A percentile compares a stretch with the other conserved stretches of the same genome.
Conservation (phyloP, 75 land plant species). For the Pinus albicaulis region DNA sequence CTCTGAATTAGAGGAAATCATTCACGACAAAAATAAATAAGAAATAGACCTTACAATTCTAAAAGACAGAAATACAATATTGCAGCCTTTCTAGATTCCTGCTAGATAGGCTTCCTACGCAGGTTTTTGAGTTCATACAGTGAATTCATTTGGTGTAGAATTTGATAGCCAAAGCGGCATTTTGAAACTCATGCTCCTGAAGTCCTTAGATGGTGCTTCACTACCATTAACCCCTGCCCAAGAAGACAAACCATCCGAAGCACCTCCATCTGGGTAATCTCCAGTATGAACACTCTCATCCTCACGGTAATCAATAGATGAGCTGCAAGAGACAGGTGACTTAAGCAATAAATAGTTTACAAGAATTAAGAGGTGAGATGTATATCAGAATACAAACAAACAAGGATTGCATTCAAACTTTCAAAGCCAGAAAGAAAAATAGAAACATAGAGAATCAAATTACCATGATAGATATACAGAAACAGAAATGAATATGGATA, state of each 20-base stretch:
- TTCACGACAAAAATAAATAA: neutral
- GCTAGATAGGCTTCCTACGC: neutral
- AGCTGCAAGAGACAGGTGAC: slow-evolving; percentile 37
- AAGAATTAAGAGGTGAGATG: too few species aligned
- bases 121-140: slow-evolving; percentile 37
- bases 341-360: too few species aligned
- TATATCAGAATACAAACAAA: too few species aligned
- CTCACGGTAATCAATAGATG: slow-evolving; percentile 86
- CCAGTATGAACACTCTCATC: slow-evolving; percentile 46
- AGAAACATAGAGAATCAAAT: too few species aligned
- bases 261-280: slow-evolving; percentile 44
- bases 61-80: neutral
- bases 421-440: too few species aligned
- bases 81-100: neutral
- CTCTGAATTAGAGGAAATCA: neutral
- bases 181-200: slow-evolving; percentile 38
- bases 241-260: slow-evolving; percentile 33
- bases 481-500: too few species aligned
- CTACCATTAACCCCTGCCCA: slow-evolving; percentile 37
- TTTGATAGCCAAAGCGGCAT: slow-evolving; percentile 85
- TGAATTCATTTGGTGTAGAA: slow-evolving; percentile 92
- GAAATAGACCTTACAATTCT: neutral
- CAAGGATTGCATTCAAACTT: too few species aligned
- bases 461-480: too few species aligned
- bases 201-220: slow-evolving; percentile 38